Evolutionary conservation across 2,329 filamentous ascomycete species (phyloP).

Genomic region (Chrysosporium keratinophilum): DNA sequence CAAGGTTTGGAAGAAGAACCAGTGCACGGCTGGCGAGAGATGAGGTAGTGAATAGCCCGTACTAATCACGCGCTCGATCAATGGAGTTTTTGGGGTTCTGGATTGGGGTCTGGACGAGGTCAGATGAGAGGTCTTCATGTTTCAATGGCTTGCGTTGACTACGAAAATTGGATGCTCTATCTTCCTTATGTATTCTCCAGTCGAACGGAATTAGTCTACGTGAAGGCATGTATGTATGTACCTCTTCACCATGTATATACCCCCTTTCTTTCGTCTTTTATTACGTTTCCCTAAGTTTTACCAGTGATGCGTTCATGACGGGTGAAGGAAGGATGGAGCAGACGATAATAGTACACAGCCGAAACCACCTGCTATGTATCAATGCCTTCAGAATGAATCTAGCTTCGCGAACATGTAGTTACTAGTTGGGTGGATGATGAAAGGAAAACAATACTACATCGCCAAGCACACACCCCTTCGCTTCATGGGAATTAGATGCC

Average conservation of each 20-base stretch:
- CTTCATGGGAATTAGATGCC: not conserved
- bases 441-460: too few relatives aligned
- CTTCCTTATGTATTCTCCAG: not conserved
- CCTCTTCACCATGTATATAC: slow-evolving; percentile 2
- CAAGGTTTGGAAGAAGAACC: slow-evolving; percentile 38
- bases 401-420: too few relatives aligned
- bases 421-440: too few relatives aligned
- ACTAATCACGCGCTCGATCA: slow-evolving; percentile 28
- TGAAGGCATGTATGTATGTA: not conserved
- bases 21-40: slow-evolving; percentile 41
- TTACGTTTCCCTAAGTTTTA: too few relatives aligned
- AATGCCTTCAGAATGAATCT: too few relatives aligned
- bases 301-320: too few relatives aligned
- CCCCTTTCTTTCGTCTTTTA: not conserved
- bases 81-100: not conserved
- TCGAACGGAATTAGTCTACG: not conserved
- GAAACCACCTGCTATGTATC: too few relatives aligned
- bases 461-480: too few relatives aligned
- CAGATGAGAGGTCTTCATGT: not conserved
- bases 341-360: too few relatives aligned
- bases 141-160: not conserved
- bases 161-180: not conserved
- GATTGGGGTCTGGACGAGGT: not conserved
- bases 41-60: slow-evolving; percentile 70
- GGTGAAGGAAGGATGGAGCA: too few relatives aligned